A percentile compares a stretch with the other conserved stretches of the same genome.
phyloP scores from a whole-genome alignment of 2,329 filamentous ascomycete species.

The Aschersonia sp. region DNA sequence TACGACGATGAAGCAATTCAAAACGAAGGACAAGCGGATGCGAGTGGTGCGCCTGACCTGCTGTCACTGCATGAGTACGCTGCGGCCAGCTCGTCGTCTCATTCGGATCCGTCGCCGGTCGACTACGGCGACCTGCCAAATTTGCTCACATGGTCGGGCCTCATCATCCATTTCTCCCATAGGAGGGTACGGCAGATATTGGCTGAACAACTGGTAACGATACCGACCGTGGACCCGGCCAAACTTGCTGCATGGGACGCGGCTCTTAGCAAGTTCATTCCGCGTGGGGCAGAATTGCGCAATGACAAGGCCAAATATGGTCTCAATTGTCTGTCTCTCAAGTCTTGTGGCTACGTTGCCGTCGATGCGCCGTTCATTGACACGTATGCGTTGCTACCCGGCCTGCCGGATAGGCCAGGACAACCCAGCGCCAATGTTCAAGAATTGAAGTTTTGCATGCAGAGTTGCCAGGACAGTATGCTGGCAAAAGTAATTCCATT shows the following conservation, averaged over 20 bases:
- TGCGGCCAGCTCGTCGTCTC: not conserved
- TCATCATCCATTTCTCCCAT: conserved; percentile 26
- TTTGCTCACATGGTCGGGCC: conserved; percentile 23
- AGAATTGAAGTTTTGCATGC: conserved; percentile 12
- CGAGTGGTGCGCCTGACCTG: too few species aligned
- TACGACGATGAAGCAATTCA: too few species aligned
- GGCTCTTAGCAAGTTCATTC: not conserved
- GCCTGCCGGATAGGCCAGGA: not conserved
- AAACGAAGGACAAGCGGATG: too few species aligned
- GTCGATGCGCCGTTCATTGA: conserved; percentile 22
- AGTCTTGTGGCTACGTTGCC: conserved; percentile 46
- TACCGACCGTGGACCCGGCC: not conserved
- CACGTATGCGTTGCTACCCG: conserved; percentile 19
- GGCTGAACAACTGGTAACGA: not conserved
- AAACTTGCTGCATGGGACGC: not conserved
- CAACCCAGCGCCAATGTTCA: not conserved
- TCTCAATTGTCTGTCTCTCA: conserved; percentile 31
- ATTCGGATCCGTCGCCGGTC: not conserved
- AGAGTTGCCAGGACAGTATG: conserved; percentile 19
- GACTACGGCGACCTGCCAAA: conserved; percentile 8
- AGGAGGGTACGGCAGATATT: not conserved
- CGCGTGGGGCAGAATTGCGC: conserved; percentile 5
- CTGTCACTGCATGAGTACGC: not conserved
- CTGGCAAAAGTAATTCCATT: conserved; percentile 19
- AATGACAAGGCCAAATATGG: conserved; percentile 14